A percentile compares a stretch with the other conserved stretches of the same genome.
Conservation (phyloP, 768 basidiomycete genomes). For the Russula dissimulans region DNA sequence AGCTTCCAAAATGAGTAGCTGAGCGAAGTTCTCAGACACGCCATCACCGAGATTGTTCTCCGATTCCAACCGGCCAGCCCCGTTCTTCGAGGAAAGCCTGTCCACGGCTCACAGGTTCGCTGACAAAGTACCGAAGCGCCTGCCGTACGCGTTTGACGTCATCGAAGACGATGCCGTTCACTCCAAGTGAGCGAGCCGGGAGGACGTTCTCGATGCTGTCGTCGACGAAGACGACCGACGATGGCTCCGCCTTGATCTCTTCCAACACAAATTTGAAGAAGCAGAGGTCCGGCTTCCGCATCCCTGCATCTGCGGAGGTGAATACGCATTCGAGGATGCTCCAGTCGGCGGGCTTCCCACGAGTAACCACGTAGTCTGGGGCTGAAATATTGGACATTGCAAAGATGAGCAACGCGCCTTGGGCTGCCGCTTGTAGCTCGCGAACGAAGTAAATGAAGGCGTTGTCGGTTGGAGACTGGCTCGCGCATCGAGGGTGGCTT, state of each 20-base stretch:
- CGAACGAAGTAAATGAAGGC: constrained; percentile 39
- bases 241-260: constrained; percentile 37
- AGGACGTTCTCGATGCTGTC: constrained; percentile 53
- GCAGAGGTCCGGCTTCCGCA: constrained; percentile 48
- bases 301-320: constrained; percentile 42
- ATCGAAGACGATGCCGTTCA: constrained; percentile 47
- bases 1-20: constrained; percentile 47
- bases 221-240: constrained; percentile 45
- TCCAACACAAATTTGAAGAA: constrained; percentile 43
- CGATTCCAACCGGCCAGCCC: constrained; percentile 35
- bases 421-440: constrained; percentile 34
- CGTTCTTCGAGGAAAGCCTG: constrained; percentile 32
- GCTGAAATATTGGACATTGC: constrained; percentile 54
- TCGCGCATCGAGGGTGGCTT: constrained; percentile 40
- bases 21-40: constrained; percentile 47
- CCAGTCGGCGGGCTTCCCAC: constrained; percentile 41
- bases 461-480: constrained; percentile 39
- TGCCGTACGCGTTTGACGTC: constrained; percentile 33
- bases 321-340: constrained; percentile 42
- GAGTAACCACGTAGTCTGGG: constrained; percentile 45
- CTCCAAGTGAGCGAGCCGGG: constrained; percentile 46
- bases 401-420: constrained; percentile 33
- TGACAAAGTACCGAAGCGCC: constrained; percentile 38
- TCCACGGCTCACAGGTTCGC: constrained; percentile 39
- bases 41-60: constrained; percentile 34